Evolutionary conservation across 345 rosid genomes (phyloP), one percentile per base, ranked within the genome.

Genomic region (Erodium maritimum): DNA sequence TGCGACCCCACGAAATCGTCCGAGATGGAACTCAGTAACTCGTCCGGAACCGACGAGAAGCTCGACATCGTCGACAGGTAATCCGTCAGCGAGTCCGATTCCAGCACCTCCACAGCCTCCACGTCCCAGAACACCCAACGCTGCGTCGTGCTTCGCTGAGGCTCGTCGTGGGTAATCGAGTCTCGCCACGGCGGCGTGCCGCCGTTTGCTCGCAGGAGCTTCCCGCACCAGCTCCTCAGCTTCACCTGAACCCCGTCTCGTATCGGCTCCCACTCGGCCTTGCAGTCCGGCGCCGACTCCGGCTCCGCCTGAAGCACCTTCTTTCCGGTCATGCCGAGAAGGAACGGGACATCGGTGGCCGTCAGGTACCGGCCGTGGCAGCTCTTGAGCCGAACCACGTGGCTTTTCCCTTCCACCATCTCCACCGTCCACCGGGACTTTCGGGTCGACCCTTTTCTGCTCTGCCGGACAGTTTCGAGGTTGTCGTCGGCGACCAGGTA

Each of bases 151-250:
- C 80, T 72, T 21, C 71, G 63, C 34, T 73, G 77, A 22, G 96
- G 95, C 19, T 86, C 90, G 37, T 91, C 98, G 61, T 88, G 93
- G 46, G 96, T 91, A 23, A 88, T 68, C 46, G 95, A 71, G 76
- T 88, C 88, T 53, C 98, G 77, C 98, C 98, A 91, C 56, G 96
- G 97, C 48, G 84, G 95, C 1, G 81, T 75, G 65, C 96, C 96
- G 0, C 96, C 97, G 82, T 91, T 91, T 4, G 75, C 96, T 14
- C 95, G 74, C 66, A 91, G 52, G 58, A 70, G 82, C 58, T 75
- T 88, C 14, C 96, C 88, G 42, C 87, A 82, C 88, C 93, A 79
- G 2, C 83, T 73, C 55, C 67, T 79, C 8, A 91, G 57, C 69
- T 72, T 76, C 50, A 80, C 68, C 68, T 83, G 90, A 61, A 80